These are phyloP conservation scores for Venturia effusa DNA, from an alignment of 2,329 filamentous ascomycete species.

Conservation along the genomic window DNA sequence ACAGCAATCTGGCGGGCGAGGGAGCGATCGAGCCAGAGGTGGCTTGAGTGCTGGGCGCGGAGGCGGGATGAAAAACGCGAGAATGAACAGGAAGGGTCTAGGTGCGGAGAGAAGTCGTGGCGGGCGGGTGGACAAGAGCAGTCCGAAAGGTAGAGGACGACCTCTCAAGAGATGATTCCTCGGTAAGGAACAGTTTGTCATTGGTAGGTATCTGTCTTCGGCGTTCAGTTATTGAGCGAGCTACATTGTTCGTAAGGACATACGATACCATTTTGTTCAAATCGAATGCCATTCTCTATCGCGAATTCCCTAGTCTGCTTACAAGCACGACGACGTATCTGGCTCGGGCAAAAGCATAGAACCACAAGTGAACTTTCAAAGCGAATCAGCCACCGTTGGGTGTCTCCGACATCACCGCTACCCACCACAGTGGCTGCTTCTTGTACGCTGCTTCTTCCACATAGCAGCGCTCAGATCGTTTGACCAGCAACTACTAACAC, in stretches of 20 bases:
- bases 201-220: neutral
- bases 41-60: slow-evolving; percentile 6
- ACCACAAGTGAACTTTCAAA: neutral
- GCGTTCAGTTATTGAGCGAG: neutral
- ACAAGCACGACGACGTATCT: neutral
- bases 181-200: neutral
- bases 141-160: neutral
- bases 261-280: neutral
- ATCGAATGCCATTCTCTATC: neutral
- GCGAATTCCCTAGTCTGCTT: neutral
- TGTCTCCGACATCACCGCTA: too few relatives aligned
- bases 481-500: neutral
- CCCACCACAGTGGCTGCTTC: too few relatives aligned
- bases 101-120: slow-evolving; percentile 9
- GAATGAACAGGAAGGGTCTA: slow-evolving; percentile 12
- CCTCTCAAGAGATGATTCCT: neutral
- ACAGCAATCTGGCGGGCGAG: neutral
- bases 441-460: too few relatives aligned
- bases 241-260: neutral
- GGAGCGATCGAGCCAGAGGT: slow-evolving; percentile 2
- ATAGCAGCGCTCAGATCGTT: too few relatives aligned
- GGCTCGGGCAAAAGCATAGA: neutral
- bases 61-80: slow-evolving; percentile 11
- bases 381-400: neutral
- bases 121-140: neutral